phyloP scores from a whole-genome alignment of 371 early-diverging fungal genomes.

The Rhizopus sp. region DNA sequence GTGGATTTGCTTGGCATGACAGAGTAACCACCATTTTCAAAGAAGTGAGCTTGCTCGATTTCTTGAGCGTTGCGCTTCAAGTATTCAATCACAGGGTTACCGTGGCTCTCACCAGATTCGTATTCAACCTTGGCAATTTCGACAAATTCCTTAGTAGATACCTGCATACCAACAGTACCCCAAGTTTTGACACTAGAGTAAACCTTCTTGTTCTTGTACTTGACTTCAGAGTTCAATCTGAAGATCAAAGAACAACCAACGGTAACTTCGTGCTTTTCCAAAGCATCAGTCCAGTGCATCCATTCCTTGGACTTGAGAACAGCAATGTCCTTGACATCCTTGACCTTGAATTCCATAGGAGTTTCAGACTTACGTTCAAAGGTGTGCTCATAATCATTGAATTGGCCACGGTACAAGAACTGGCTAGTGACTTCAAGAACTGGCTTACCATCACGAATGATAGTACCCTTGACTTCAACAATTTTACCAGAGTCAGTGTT shows the following conservation, averaged over 20 bases:
- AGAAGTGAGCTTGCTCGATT: slow-evolving; percentile 82
- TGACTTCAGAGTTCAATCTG: slow-evolving; percentile 78
- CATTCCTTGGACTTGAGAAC: slow-evolving; percentile 91
- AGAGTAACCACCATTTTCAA: slow-evolving; percentile 91
- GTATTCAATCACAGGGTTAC: slow-evolving; percentile 84
- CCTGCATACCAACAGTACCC: slow-evolving; percentile 84
- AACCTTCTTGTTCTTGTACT: slow-evolving; percentile 74
- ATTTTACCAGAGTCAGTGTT: slow-evolving; percentile 91
- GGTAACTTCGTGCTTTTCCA: slow-evolving; percentile 63
- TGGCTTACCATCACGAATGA: slow-evolving; percentile 63
- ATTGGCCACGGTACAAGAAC: slow-evolving; percentile 93
- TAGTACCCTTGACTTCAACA: slow-evolving; percentile 84
- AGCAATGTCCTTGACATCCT: slow-evolving; percentile 80
- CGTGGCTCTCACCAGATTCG: slow-evolving; percentile 72
- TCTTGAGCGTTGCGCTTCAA: slow-evolving; percentile 78
- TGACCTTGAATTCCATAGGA: slow-evolving; percentile 78
- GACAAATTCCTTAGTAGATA: slow-evolving; percentile 82
- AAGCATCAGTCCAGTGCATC: slow-evolving; percentile 76
- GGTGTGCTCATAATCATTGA: slow-evolving; percentile 79
- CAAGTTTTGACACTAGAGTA: slow-evolving; percentile 74
- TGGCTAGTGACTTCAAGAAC: slow-evolving; percentile 78
- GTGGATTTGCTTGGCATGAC: slow-evolving; percentile 84
- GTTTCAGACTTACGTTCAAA: slow-evolving; percentile 86
- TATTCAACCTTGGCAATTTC: slow-evolving; percentile 84
- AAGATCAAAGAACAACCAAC: slow-evolving; percentile 81